A percentile compares a stretch with the other conserved stretches of the same genome.
Conservation (phyloP, 2,329 filamentous ascomycete genomes). For the Thielaviopsis ethacetica region DNA sequence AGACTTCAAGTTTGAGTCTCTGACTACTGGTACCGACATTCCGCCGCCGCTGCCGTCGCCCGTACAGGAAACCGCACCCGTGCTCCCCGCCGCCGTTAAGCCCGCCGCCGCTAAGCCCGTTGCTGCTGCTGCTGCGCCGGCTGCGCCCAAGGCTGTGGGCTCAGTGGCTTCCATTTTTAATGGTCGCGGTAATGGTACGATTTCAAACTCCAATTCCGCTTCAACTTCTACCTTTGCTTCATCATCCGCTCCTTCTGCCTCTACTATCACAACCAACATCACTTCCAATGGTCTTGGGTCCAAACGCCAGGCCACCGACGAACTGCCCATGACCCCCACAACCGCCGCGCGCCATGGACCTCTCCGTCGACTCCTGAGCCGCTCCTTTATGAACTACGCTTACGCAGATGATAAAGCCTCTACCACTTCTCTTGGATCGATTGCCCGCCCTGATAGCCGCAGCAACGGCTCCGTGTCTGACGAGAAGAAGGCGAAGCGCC, state of each 20-base stretch:
- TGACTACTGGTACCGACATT: slow-evolving; percentile 45
- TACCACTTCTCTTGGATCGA: slow-evolving; percentile 14
- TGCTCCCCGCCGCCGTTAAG: slow-evolving; percentile 19
- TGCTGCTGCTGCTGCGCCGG: neutral
- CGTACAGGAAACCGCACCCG: slow-evolving; percentile 28
- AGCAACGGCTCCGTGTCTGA: slow-evolving; percentile 31
- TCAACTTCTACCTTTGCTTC: slow-evolving; percentile 13
- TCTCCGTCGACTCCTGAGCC: slow-evolving; percentile 41
- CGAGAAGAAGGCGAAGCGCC: slow-evolving; percentile 37
- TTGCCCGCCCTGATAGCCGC: slow-evolving; percentile 32
- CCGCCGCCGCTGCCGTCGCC: slow-evolving; percentile 41
- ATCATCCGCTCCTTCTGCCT: slow-evolving; percentile 4
- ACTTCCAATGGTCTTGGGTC: slow-evolving; percentile 21
- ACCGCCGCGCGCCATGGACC: slow-evolving; percentile 36
- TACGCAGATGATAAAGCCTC: slow-evolving; percentile 31
- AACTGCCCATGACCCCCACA: slow-evolving; percentile 35
- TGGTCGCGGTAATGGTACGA: slow-evolving; percentile 24
- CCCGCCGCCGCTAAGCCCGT: slow-evolving; percentile 14
- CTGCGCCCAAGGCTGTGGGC: slow-evolving; percentile 10
- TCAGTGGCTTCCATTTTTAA: slow-evolving; percentile 11
- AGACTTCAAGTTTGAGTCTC: slow-evolving; percentile 39
- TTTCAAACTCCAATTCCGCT: neutral
- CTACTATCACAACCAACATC: slow-evolving; percentile 13
- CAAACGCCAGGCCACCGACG: slow-evolving; percentile 31
- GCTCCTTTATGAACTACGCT: slow-evolving; percentile 35